phyloP scores from a whole-genome alignment of 2,329 filamentous ascomycete genomes.

The Pseudodiploospora longispora region DNA sequence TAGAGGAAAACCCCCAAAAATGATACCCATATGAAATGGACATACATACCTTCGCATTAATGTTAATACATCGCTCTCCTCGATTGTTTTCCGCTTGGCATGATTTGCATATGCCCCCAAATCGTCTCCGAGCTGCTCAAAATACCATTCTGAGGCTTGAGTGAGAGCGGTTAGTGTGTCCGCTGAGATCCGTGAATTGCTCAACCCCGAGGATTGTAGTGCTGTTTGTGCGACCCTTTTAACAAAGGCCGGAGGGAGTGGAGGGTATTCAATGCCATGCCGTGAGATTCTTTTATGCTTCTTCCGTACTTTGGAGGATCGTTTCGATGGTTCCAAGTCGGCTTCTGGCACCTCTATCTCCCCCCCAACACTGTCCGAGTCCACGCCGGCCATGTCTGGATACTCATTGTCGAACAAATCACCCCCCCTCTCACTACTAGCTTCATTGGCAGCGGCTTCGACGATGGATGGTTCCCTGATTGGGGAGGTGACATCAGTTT shows the following conservation, averaged over 20 bases:
- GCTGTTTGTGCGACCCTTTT: slow-evolving; percentile 67
- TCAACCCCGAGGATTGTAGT: slow-evolving; percentile 55
- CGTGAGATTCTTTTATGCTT: slow-evolving; percentile 49
- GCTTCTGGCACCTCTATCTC: slow-evolving; percentile 1
- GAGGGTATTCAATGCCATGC: slow-evolving; percentile 67
- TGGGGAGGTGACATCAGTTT: slow-evolving; percentile 20
- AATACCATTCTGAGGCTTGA: slow-evolving; percentile 84
- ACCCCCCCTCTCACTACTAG: slow-evolving; percentile 3
- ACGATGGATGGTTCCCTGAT: slow-evolving; percentile 12
- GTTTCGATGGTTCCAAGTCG: no score
- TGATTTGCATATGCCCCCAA: slow-evolving; percentile 73
- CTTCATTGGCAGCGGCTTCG: slow-evolving; percentile 13
- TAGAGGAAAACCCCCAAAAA: slow-evolving; percentile 8
- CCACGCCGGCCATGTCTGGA: slow-evolving; percentile 7
- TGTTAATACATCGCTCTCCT: slow-evolving; percentile 74
- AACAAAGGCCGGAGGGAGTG: slow-evolving; percentile 63
- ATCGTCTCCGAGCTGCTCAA: slow-evolving; percentile 79
- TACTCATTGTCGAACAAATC: slow-evolving; percentile 7
- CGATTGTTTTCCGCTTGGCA: slow-evolving; percentile 74
- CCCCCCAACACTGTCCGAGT: neutral
- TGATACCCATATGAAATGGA: slow-evolving; percentile 10
- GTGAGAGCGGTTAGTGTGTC: slow-evolving; percentile 68
- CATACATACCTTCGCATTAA: slow-evolving; percentile 70
- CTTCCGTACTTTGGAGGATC: slow-evolving; percentile 12
- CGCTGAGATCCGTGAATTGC: slow-evolving; percentile 61